Evolutionary conservation across 768 basidiomycete genomes (phyloP).

Genomic region (Albatrellus ellisii): DNA sequence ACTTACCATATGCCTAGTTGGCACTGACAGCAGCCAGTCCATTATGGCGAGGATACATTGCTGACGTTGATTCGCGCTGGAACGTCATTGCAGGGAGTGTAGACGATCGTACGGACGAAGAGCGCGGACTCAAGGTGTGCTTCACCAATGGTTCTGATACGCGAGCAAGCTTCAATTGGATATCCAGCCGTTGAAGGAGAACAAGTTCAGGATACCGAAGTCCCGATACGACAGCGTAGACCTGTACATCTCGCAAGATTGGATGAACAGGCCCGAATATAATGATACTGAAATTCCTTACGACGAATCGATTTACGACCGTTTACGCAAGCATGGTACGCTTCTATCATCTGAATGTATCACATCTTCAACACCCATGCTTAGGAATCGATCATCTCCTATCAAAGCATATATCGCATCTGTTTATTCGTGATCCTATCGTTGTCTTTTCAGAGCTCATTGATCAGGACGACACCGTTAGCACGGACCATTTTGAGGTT

Average conservation of each 20-base stretch:
- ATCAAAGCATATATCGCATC: constrained; percentile 84
- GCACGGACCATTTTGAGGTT: constrained; percentile 95
- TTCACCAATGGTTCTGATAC: constrained; percentile 3
- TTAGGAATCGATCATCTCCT: constrained; percentile 81
- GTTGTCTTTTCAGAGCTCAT: constrained; percentile 92
- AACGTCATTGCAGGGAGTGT: constrained; percentile 98
- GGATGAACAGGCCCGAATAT: constrained; percentile 85
- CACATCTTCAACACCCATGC: too few relatives aligned
- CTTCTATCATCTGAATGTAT: background rate
- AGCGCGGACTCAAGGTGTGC: constrained; percentile 72
- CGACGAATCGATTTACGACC: constrained; percentile 58
- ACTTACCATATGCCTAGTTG: constrained; percentile 34
- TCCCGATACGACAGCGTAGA: constrained; percentile 97
- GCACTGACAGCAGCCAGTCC: constrained; percentile 93
- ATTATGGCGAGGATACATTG: constrained; percentile 85
- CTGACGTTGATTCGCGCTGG: constrained; percentile 98
- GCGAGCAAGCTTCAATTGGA: too few relatives aligned
- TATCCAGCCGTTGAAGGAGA: constrained; percentile 59
- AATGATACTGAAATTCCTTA: constrained; percentile 80
- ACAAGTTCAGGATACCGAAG: constrained; percentile 77
- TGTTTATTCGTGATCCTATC: constrained; percentile 96
- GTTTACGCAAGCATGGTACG: constrained; percentile 68
- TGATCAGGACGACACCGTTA: constrained; percentile 76
- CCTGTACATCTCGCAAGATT: constrained; percentile 78
- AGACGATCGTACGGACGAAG: constrained; percentile 92